These are phyloP conservation scores for Nigrospora osmanthi DNA, from an alignment of 2,329 filamentous ascomycete genomes.

Conservation along the genomic window DNA sequence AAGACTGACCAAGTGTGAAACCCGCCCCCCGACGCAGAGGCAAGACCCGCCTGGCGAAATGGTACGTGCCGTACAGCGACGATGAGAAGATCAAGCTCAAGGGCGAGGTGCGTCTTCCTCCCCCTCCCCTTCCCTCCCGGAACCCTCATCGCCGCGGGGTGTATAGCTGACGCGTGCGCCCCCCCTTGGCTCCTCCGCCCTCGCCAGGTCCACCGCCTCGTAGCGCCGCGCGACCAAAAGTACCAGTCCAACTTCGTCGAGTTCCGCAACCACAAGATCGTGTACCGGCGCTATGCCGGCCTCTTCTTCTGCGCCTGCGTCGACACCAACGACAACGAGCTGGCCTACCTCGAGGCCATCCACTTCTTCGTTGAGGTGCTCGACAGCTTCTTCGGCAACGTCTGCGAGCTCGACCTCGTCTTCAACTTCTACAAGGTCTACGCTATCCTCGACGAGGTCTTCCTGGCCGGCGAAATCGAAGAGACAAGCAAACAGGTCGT, in stretches of 20 bases:
- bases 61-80: slow-evolving; percentile 97
- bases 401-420: slow-evolving; percentile 91
- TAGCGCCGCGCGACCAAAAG: slow-evolving; percentile 95
- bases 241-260: slow-evolving; percentile 99
- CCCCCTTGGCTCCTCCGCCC: background rate
- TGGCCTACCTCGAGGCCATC: slow-evolving; percentile 93
- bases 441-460: slow-evolving; percentile 96
- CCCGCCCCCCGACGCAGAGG: slow-evolving; percentile 63
- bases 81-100: slow-evolving; percentile 99
- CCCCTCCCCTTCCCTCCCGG: background rate
- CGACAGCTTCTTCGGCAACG: slow-evolving; percentile 97
- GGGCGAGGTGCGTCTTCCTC: slow-evolving; percentile 62
- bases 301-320: slow-evolving; percentile 99
- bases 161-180: background rate
- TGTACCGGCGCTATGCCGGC: slow-evolving; percentile 94
- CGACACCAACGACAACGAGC: slow-evolving; percentile 97
- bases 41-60: slow-evolving; percentile 97
- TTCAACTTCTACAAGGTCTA: slow-evolving; percentile 87
- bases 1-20: background rate
- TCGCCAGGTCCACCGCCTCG: slow-evolving; percentile 83
- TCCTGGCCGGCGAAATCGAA: slow-evolving; percentile 94
- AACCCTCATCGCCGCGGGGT: background rate
- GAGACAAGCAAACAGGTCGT: slow-evolving; percentile 99
- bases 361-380: slow-evolving; percentile 99
- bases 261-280: slow-evolving; percentile 87